phyloP scores from a whole-genome alignment of 345 rosid species.

The Pugionium cornutum region DNA sequence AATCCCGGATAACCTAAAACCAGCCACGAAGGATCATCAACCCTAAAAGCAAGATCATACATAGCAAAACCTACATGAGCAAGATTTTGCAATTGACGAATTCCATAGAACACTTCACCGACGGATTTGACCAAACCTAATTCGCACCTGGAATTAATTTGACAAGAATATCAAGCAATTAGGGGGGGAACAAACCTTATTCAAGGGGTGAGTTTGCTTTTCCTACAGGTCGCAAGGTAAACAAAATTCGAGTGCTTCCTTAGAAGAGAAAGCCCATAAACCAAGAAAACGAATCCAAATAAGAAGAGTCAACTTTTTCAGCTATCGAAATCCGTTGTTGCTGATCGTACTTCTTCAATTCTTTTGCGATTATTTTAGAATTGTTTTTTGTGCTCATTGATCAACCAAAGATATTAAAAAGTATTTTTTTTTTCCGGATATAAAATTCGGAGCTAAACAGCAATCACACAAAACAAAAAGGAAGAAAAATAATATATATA shows the following conservation, averaged over 20 bases:
- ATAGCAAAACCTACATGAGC: constrained; percentile 12
- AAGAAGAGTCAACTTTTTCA: constrained; percentile 33
- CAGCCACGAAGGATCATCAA: not conserved
- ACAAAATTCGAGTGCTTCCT: not conserved
- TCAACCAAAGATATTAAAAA: constrained; percentile 18
- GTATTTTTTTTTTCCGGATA: constrained; percentile 15
- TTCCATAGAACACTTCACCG: not conserved
- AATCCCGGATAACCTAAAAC: constrained; percentile 17
- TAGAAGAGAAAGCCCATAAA: constrained; percentile 31
- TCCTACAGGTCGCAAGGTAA: constrained; percentile 5
- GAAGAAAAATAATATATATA: not conserved
- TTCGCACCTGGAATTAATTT: constrained; percentile 4
- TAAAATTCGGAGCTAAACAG: constrained; percentile 31
- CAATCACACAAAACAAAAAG: constrained; percentile 26
- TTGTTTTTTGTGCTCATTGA: constrained; percentile 23
- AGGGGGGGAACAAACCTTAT: constrained; percentile 24
- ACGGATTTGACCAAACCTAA: constrained; percentile 15
- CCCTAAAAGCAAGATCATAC: constrained; percentile 16
- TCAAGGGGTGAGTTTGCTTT: not conserved
- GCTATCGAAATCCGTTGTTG: constrained; percentile 17
- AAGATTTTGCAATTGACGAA: not conserved
- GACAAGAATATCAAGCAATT: not conserved
- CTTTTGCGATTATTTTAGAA: constrained; percentile 20
- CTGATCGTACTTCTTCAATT: constrained; percentile 20
- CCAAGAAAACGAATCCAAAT: constrained; percentile 25